Percentiles rank a stretch among this genome's conserved stretches.
Conservation (phyloP, 108 stramenopile species). For the Thalassiosira profunda region DNA sequence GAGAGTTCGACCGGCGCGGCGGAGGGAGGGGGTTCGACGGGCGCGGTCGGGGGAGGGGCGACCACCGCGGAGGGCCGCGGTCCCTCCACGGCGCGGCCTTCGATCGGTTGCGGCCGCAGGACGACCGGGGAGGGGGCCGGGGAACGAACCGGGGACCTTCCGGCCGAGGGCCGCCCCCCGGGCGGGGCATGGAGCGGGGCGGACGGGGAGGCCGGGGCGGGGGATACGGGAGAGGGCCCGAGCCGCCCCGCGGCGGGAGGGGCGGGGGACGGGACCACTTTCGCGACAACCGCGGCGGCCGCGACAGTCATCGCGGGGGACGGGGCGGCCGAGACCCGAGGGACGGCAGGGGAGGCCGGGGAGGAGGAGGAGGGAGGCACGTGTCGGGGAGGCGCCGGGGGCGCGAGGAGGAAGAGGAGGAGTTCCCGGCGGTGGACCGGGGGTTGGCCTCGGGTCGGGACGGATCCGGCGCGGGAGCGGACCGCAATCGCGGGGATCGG, state of each 20-base stretch:
- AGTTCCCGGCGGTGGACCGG: constrained; percentile 8
- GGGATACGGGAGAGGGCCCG: not conserved
- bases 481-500: no score
- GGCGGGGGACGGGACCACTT: not conserved
- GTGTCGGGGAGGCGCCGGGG: constrained; percentile 10
- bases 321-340: constrained; percentile 1
- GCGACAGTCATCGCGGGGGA: constrained; percentile 1
- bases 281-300: not conserved
- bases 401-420: constrained; percentile 18
- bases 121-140: constrained; percentile 6
- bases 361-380: constrained; percentile 6
- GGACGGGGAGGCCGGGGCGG: not conserved
- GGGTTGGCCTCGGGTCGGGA: constrained; percentile 4
- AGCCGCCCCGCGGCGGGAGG: constrained; percentile 1
- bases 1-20: not conserved
- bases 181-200: not conserved
- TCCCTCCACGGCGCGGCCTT: constrained; percentile 27
- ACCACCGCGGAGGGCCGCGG: not conserved
- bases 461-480: constrained; percentile 1
- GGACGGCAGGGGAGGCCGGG: constrained; percentile 5
- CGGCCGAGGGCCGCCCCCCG: no score
- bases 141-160: no score
- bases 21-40: not conserved
- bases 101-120: constrained; percentile 18
- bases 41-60: not conserved